phyloP scores from a whole-genome alignment of 768 basidiomycete species.

The Pleurotus djamor region DNA sequence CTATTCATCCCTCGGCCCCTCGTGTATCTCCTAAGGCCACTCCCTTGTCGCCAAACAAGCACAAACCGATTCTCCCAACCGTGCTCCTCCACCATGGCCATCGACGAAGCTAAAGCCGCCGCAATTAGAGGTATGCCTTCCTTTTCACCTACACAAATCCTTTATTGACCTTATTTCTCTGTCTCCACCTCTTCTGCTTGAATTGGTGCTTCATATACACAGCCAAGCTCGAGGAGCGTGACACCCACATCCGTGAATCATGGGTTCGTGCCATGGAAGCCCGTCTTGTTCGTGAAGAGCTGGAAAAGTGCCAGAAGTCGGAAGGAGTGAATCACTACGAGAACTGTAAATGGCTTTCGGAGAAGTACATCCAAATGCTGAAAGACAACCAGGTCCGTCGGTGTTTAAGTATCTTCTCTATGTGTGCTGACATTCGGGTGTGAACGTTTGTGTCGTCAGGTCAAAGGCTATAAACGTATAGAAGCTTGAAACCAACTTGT shows the following conservation, averaged over 20 bases:
- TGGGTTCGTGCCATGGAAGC: conserved; percentile 96
- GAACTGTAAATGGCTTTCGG: conserved; percentile 82
- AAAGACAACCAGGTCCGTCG: conserved; percentile 73
- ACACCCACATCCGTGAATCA: conserved; percentile 80
- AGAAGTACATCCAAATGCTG: conserved; percentile 80
- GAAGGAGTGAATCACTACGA: conserved; percentile 94
- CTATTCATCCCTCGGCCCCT: background rate
- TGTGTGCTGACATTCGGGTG: background rate
- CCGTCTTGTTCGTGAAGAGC: conserved; percentile 82
- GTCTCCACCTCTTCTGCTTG: background rate
- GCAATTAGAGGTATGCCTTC: conserved; percentile 46
- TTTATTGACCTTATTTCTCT: background rate
- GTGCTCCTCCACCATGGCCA: conserved; percentile 29
- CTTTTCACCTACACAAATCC: background rate
- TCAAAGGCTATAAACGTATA: conserved; percentile 83
- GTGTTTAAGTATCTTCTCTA: no score
- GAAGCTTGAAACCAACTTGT: conserved; percentile 31
- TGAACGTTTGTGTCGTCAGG: conserved; percentile 37
- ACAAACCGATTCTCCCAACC: conserved; percentile 2
- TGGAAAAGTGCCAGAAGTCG: conserved; percentile 83
- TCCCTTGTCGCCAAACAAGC: background rate
- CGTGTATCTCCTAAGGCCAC: background rate
- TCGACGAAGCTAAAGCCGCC: conserved; percentile 37
- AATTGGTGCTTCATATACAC: background rate
- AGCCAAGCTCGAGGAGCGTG: conserved; percentile 71